Evolutionary conservation across 2,329 filamentous ascomycete species (phyloP).

Genomic region (Paramyrothecium roridum): DNA sequence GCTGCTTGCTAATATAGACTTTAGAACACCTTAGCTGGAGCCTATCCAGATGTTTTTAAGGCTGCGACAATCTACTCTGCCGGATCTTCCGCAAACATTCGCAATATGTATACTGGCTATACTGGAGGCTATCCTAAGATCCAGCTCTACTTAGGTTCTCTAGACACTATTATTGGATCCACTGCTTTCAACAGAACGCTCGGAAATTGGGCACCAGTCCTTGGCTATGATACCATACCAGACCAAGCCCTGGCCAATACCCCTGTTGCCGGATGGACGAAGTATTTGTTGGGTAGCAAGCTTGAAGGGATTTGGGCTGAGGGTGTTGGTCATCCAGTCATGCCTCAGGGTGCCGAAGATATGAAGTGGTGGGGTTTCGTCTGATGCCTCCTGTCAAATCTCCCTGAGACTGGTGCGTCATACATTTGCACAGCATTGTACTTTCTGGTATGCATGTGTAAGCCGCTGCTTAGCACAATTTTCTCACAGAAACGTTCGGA

Average conservation of each 20-base stretch:
- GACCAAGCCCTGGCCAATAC: neutral
- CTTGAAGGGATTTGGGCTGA: neutral
- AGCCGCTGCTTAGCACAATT: too few relatives aligned
- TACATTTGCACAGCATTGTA: too few relatives aligned
- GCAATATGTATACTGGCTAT: conserved; percentile 46
- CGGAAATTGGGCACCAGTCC: conserved; percentile 52
- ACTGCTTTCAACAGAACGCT: conserved; percentile 56
- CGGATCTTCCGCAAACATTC: conserved; percentile 45
- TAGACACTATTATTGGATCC: conserved; percentile 45
- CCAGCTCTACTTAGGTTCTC: conserved; percentile 56
- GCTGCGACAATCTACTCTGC: conserved; percentile 40
- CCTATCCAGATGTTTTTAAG: conserved; percentile 45
- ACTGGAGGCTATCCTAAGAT: conserved; percentile 48
- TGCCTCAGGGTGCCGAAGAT: too few relatives aligned
- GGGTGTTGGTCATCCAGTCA: neutral
- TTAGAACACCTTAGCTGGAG: conserved; percentile 40
- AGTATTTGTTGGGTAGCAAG: neutral
- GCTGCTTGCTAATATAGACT: too few relatives aligned
- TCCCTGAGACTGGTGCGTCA: too few relatives aligned
- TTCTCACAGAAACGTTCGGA: too few relatives aligned
- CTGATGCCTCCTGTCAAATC: too few relatives aligned
- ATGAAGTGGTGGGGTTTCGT: too few relatives aligned
- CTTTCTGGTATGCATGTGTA: too few relatives aligned
- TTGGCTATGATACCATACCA: conserved; percentile 28
- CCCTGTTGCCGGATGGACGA: neutral